phyloP scores from a whole-genome alignment of 371 early-diverging fungal species.

The Lichtheimia ramosa region DNA sequence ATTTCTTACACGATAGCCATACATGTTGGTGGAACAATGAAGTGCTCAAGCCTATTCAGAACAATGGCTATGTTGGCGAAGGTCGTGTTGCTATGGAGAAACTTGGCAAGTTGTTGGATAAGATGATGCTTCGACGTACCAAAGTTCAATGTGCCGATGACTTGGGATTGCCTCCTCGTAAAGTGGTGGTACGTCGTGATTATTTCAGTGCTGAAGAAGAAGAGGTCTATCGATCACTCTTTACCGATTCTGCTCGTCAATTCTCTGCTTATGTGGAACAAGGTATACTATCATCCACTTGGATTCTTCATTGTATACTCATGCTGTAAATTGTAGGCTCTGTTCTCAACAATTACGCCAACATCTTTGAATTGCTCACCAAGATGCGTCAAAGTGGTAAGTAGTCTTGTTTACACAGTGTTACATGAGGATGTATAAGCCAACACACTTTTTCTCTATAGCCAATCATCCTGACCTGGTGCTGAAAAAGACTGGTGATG shows the following conservation, averaged over 20 bases:
- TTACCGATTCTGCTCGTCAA: conserved; percentile 72
- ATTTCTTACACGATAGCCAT: conserved; percentile 58
- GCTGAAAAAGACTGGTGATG: conserved; percentile 48
- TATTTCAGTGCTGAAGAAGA: conserved; percentile 91
- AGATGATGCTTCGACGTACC: conserved; percentile 93
- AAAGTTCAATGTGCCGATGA: conserved; percentile 92
- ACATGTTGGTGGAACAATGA: conserved; percentile 97
- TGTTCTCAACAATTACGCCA: conserved; percentile 93
- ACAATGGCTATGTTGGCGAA: conserved; percentile 63
- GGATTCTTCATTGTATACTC: too few relatives aligned
- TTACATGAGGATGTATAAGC: not conserved
- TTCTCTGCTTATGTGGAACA: conserved; percentile 86
- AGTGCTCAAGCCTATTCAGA: conserved; percentile 92
- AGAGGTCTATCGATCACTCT: conserved; percentile 89
- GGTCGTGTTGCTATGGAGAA: conserved; percentile 78
- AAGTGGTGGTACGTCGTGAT: conserved; percentile 79
- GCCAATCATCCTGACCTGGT: conserved; percentile 93
- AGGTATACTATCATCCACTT: conserved; percentile 24
- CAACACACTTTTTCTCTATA: conserved; percentile 20
- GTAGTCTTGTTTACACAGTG: conserved; percentile 12
- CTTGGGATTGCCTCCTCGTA: conserved; percentile 90
- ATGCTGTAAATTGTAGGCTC: conserved; percentile 39
- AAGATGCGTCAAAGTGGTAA: conserved; percentile 63
- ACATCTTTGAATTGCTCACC: conserved; percentile 82
- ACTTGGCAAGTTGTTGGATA: conserved; percentile 76